A percentile compares a stretch with the other conserved stretches of the same genome.
phyloP scores from a whole-genome alignment of 2,329 filamentous ascomycete genomes.

The Penicillium sp. region DNA sequence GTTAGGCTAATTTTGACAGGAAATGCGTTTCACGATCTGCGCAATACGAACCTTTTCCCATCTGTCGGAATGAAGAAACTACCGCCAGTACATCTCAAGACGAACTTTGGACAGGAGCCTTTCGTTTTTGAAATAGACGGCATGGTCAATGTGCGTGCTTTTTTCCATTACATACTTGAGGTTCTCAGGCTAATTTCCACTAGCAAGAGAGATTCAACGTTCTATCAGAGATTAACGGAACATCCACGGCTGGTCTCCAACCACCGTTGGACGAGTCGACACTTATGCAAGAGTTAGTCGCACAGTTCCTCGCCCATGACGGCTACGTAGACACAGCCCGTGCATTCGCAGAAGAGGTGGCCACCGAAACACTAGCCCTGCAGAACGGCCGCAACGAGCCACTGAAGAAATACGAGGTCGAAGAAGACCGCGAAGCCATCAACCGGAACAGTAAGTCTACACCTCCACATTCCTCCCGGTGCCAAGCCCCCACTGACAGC shows the following conservation, averaged over 20 bases:
- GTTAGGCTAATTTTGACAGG: constrained; percentile 47
- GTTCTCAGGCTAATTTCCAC: constrained; percentile 11
- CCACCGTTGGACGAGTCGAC: constrained; percentile 68
- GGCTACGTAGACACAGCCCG: constrained; percentile 91
- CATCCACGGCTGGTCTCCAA: constrained; percentile 59
- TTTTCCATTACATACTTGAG: background rate
- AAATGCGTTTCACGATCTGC: constrained; percentile 48
- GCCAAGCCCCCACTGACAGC: background rate
- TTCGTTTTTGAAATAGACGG: constrained; percentile 91
- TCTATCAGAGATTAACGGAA: constrained; percentile 58
- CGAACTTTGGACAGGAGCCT: constrained; percentile 65
- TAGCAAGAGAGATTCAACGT: constrained; percentile 62
- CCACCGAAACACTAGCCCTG: constrained; percentile 68
- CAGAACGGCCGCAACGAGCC: constrained; percentile 53
- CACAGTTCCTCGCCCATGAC: constrained; percentile 90
- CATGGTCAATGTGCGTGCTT: constrained; percentile 66
- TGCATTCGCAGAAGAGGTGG: constrained; percentile 80
- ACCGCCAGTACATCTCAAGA: constrained; percentile 55
- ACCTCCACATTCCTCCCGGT: background rate
- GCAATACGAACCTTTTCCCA: constrained; percentile 48
- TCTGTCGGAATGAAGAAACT: constrained; percentile 65
- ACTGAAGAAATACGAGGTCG: constrained; percentile 62
- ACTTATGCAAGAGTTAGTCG: constrained; percentile 76
- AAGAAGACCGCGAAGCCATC: constrained; percentile 81
- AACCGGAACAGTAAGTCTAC: constrained; percentile 73